These are phyloP conservation scores for Apiospora kogelbergensis DNA, from an alignment of 2,329 filamentous ascomycete genomes.

Conservation along the genomic window DNA sequence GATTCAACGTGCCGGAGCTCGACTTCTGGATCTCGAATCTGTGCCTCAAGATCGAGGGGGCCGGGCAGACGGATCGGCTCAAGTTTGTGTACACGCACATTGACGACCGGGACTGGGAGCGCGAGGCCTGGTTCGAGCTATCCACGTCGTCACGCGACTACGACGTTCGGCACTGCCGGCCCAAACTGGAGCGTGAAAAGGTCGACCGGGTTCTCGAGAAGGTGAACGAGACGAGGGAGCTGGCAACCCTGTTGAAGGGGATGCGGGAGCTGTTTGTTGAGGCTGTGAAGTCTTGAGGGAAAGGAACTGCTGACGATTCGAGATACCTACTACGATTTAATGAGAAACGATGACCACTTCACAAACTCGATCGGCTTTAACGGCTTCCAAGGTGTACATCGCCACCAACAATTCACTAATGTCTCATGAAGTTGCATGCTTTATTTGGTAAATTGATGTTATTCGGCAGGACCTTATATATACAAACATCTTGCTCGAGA, in stretches of 20 bases:
- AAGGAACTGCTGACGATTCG: background rate
- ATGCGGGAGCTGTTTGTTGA: conserved; percentile 80
- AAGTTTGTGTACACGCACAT: conserved; percentile 90
- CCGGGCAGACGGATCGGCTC: conserved; percentile 77
- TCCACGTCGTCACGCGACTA: conserved; percentile 81
- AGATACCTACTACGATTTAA: conserved; percentile 7
- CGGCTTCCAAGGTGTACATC: too few relatives aligned
- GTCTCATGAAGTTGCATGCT: background rate
- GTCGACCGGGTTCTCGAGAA: conserved; percentile 75
- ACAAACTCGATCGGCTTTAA: background rate
- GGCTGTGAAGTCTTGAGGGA: conserved; percentile 53
- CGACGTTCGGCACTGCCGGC: conserved; percentile 76
- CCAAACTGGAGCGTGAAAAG: conserved; percentile 77
- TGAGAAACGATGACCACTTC: conserved; percentile 1
- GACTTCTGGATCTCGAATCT: conserved; percentile 95
- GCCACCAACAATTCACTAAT: background rate
- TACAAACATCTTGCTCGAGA: too few relatives aligned
- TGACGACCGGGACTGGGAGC: conserved; percentile 82
- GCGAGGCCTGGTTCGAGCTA: conserved; percentile 92
- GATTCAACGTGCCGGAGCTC: conserved; percentile 89
- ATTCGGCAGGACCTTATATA: too few relatives aligned
- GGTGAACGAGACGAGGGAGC: conserved; percentile 77
- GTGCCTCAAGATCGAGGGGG: conserved; percentile 85
- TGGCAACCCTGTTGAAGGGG: conserved; percentile 72
- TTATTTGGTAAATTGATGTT: background rate